These are phyloP conservation scores for Mortierella sp. DNA, from an alignment of 371 early-diverging fungal species.

Conservation along the genomic window DNA sequence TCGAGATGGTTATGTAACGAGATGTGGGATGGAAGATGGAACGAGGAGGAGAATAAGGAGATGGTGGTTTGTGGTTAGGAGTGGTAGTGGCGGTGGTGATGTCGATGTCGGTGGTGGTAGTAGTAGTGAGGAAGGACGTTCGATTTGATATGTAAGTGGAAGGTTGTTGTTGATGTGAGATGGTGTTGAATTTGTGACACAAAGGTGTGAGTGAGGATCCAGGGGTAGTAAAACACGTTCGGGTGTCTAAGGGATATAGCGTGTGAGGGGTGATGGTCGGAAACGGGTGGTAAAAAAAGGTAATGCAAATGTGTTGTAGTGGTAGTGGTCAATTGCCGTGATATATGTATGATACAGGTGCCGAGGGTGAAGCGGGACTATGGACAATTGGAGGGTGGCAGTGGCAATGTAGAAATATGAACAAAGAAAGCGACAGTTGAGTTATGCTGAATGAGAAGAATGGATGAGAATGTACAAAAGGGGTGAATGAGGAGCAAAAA, in stretches of 20 bases:
- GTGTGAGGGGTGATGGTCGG: not conserved
- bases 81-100: not conserved
- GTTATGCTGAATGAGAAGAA: not conserved
- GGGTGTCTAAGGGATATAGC: not conserved
- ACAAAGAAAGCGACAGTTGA: not conserved
- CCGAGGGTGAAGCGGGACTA: not conserved
- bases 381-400: not conserved
- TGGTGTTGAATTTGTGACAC: constrained; percentile 10
- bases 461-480: not conserved
- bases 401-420: not conserved
- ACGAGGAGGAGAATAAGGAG: not conserved
- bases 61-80: constrained; percentile 3
- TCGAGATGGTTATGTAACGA: not conserved
- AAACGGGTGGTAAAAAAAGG: not conserved
- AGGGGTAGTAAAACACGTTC: too few relatives aligned
- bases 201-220: too few relatives aligned
- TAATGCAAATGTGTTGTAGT: not conserved
- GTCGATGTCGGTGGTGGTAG: too few relatives aligned
- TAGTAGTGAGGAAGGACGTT: not conserved
- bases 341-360: not conserved
- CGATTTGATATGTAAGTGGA: not conserved
- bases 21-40: not conserved
- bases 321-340: not conserved
- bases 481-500: not conserved
- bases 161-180: not conserved